Conservation (phyloP, 805 yeast species). For the Cyberlindnera mrakii region DNA sequence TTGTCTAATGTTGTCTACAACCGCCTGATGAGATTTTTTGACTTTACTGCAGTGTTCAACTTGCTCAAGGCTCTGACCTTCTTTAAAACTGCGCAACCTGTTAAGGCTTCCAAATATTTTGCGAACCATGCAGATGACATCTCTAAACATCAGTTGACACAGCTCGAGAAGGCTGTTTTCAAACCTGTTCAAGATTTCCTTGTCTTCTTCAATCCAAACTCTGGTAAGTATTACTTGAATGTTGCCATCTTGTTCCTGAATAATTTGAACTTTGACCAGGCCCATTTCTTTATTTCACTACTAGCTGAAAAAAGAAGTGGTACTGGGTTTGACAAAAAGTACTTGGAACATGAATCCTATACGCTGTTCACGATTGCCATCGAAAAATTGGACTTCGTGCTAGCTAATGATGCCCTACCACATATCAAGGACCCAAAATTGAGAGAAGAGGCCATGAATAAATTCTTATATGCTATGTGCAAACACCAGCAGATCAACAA, state of each 20-base stretch:
- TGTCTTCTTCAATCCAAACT: slow-evolving; percentile 25
- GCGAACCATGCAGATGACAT: slow-evolving; percentile 23
- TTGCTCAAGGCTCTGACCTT: slow-evolving; percentile 19
- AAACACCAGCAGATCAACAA: slow-evolving; percentile 32
- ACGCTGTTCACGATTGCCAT: slow-evolving; percentile 25
- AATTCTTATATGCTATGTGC: slow-evolving; percentile 33
- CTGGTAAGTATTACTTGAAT: slow-evolving; percentile 32
- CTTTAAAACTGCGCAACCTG: slow-evolving; percentile 22
- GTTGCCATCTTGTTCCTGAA: slow-evolving; percentile 32
- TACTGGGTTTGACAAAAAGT: slow-evolving; percentile 18
- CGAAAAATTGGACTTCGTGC: slow-evolving; percentile 24
- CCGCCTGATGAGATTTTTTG: slow-evolving; percentile 14
- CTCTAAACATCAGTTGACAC: slow-evolving; percentile 17
- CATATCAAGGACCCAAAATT: slow-evolving; percentile 14
- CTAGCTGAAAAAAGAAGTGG: slow-evolving; percentile 17
- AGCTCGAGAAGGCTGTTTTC: slow-evolving; percentile 20
- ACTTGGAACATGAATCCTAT: slow-evolving; percentile 16
- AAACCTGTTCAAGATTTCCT: slow-evolving; percentile 17
- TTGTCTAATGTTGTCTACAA: slow-evolving; percentile 10
- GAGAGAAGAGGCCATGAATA: slow-evolving; percentile 23
- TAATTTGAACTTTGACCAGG: slow-evolving; percentile 24
- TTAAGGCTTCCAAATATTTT: slow-evolving; percentile 28
- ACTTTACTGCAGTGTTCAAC: slow-evolving; percentile 14
- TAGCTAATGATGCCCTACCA: slow-evolving; percentile 30
- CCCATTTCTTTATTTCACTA: slow-evolving; percentile 30